Evolutionary conservation across 345 rosid genomes (phyloP), one percentile per base, ranked within the genome.

Genomic region (Acer yangbiense): DNA sequence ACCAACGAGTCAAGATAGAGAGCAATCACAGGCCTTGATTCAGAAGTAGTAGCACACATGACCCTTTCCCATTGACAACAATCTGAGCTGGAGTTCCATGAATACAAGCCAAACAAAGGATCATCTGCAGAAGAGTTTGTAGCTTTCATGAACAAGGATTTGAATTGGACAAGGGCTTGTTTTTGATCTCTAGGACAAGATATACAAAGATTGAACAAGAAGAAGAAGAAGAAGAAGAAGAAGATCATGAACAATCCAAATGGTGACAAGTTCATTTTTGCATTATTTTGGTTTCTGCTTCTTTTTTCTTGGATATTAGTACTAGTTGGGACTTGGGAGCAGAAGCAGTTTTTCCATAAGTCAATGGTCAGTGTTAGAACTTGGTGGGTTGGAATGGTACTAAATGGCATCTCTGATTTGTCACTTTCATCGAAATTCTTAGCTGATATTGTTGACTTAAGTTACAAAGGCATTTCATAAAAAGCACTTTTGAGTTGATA

Each of bases 81-180:
- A 66, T 79, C 81, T 9, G 85, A 69, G 72, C n/a, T 71, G 27
- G 74, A 65, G 72, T 74, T 65, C 87, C 87, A 82, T 29, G 81
- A 57, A 14, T 60, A 69, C 65, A 81, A 69, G 62, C 75, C 80
- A 44, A 76, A 76, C 25, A 41, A 58, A 39, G 76, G 72, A 66
- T 78, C 74, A 43, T 43, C 75, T 13, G 78, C 60, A 27, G 84
- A 78, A 50, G 77, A 27, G 48, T 76, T 32, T 1, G 78, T 17
- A 48, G n/a, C 65, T 5, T 58, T 39, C n/a, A 81, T 13, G 23
- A 76, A 43, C 43, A 46, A 61, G 69, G 81, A 65, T 65, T 79
- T 84, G 85, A 84, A 82, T 16, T 43, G 75, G 46, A 84, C 83
- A 66, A 84, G 87, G 69, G 84, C 84, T 76, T 78, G 76, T 58